Evolutionary conservation across 2,329 filamentous ascomycete genomes (phyloP), one percentile per base, ranked within the genome.

Genomic region (Phaeomoniella chlamydospora): DNA sequence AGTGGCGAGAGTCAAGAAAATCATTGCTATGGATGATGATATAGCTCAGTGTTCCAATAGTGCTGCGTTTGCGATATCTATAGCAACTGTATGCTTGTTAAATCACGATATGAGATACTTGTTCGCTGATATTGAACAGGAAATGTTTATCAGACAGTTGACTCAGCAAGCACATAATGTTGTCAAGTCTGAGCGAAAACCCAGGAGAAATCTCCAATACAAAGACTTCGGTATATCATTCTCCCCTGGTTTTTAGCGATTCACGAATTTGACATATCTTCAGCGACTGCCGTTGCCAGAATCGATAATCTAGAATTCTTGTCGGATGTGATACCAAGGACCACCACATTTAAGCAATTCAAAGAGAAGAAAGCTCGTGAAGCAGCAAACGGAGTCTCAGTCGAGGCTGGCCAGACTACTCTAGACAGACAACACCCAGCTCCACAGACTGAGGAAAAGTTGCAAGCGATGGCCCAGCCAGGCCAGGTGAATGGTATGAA

Each of bases 1-100:
- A 96, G 90, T 96, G 38, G 83, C 90, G 13, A 76, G 90, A 49
- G 84, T 98, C 40, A 94, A 94, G 62, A 94, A 93, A 62, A 94
- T 98, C 54, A 84, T 98, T 41, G 72, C 76, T 34, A 72, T 85
- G 39, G 90, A 98, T 57, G 76, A 83, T 31, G 88, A 94, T 43
- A 81, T 94, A 42, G 68, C 67, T 43, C 74, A 82, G 53, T 93
- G 85, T 57, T 93, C 87, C 33, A 93, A 87, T 57, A 93, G 93
- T 52, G 88, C 88, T 37, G 82, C 87, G 14, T 96, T 96, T 56
- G 77, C 88, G 39, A 92, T 96, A 49, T 87, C 88, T 1, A 70
- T 94, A 41, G 90, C 90, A 15, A 87, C 90, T 3, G 81, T 83
- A 58, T 45, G 70, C 53, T 35, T 19, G 6, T 30, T 31, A 33